Conservation (phyloP, 139 green algal genomes). For the Edaphochlamys debaryana region DNA sequence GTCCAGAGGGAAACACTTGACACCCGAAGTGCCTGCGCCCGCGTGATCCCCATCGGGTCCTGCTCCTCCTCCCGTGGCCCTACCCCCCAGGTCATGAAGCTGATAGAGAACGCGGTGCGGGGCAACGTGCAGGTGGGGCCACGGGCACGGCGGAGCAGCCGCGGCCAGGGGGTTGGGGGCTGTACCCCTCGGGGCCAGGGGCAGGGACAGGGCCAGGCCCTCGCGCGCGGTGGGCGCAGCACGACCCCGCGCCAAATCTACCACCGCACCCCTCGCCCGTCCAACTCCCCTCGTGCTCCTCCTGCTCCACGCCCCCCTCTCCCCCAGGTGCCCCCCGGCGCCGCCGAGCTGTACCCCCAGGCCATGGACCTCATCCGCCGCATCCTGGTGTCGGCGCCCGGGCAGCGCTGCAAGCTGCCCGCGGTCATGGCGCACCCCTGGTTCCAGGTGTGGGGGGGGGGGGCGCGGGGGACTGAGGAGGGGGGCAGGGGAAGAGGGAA, state of each 20-base stretch:
- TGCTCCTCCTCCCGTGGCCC: too few relatives aligned
- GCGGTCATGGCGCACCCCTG: slow-evolving; percentile 82
- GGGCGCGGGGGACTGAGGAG: background rate
- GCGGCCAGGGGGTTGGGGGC: too few relatives aligned
- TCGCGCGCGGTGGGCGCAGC: too few relatives aligned
- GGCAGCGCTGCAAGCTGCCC: slow-evolving; percentile 67
- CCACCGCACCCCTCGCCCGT: too few relatives aligned
- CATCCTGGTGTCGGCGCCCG: slow-evolving; percentile 70
- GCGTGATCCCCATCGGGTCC: too few relatives aligned
- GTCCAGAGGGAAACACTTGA: too few relatives aligned
- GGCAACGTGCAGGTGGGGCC: slow-evolving; percentile 26
- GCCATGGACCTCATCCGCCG: slow-evolving; percentile 64
- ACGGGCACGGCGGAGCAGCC: background rate
- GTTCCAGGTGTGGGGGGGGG: slow-evolving; percentile 58
- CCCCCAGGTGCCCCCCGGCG: slow-evolving; percentile 10
- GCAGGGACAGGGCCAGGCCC: too few relatives aligned
- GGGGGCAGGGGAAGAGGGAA: background rate
- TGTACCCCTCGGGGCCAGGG: too few relatives aligned
- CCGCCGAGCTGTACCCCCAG: slow-evolving; percentile 9
- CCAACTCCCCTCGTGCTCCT: too few relatives aligned
- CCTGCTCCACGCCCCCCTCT: too few relatives aligned
- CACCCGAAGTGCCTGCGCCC: too few relatives aligned
- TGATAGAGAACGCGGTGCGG: slow-evolving; percentile 40
- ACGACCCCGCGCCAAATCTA: too few relatives aligned
- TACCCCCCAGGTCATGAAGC: slow-evolving; percentile 47